phyloP scores from a whole-genome alignment of 805 yeast species.

The Saturnispora diversa region DNA sequence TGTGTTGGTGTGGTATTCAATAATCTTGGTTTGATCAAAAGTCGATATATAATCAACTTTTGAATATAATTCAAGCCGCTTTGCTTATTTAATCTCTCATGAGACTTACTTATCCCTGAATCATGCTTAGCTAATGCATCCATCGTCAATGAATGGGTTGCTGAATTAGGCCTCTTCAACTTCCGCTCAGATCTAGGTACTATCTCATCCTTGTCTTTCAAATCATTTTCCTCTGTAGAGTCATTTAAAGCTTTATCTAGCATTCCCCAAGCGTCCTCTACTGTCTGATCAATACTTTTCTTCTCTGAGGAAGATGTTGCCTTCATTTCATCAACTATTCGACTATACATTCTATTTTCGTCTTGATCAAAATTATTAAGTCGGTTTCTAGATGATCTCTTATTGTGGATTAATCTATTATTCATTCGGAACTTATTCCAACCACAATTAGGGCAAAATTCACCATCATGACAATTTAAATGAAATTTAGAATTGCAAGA shows the following conservation, averaged over 20 bases:
- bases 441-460: constrained; percentile 33
- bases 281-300: not conserved
- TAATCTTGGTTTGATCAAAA: constrained; percentile 45
- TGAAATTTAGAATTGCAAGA: constrained; percentile 30
- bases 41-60: constrained; percentile 48
- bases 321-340: constrained; percentile 9
- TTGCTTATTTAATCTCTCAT: not conserved
- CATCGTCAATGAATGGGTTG: constrained; percentile 7
- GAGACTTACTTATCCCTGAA: not conserved
- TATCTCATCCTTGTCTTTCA: not conserved
- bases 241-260: constrained; percentile 9
- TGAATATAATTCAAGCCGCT: constrained; percentile 32
- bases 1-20: constrained; percentile 24
- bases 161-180: constrained; percentile 12
- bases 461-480: constrained; percentile 23
- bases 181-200: not conserved
- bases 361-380: constrained; percentile 6
- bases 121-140: constrained; percentile 15
- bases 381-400: constrained; percentile 9
- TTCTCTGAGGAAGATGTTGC: constrained; percentile 7
- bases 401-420: constrained; percentile 11
- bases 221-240: not conserved
- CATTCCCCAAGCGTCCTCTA: constrained; percentile 13
- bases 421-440: constrained; percentile 16
- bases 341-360: constrained; percentile 8